Evolutionary conservation across 2,329 filamentous ascomycete species (phyloP).

Genomic region (Trichophyton simii): DNA sequence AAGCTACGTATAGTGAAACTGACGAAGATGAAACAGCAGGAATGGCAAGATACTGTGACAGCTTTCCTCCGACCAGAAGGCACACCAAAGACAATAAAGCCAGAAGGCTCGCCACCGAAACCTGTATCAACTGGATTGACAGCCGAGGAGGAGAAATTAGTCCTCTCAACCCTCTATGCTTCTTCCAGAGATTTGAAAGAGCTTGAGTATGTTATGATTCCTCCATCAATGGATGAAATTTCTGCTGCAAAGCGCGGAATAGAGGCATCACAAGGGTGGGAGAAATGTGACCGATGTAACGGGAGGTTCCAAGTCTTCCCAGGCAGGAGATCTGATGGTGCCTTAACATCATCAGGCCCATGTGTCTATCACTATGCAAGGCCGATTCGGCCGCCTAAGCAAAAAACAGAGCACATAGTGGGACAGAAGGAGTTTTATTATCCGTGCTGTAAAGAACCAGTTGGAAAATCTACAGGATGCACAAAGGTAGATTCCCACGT

Average conservation of each 20-base stretch:
- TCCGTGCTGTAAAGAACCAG: constrained; percentile 63
- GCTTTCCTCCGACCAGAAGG: constrained; percentile 22
- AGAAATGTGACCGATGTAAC: constrained; percentile 76
- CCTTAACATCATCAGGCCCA: constrained; percentile 59
- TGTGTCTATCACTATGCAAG: constrained; percentile 77
- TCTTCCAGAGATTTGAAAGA: constrained; percentile 21
- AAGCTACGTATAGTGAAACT: constrained; percentile 66
- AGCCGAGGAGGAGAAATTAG: constrained; percentile 49
- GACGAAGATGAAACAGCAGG: constrained; percentile 57
- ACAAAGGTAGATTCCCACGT: constrained; percentile 61
- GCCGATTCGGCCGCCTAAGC: constrained; percentile 45
- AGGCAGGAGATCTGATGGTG: constrained; percentile 63
- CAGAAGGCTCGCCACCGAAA: constrained; percentile 15
- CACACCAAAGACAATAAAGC: neutral
- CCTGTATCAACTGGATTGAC: constrained; percentile 56
- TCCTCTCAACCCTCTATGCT: constrained; percentile 33
- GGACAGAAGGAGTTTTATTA: constrained; percentile 51
- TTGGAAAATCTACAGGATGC: constrained; percentile 66
- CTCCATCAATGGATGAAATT: constrained; percentile 56
- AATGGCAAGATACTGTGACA: constrained; percentile 57
- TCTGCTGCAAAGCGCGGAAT: constrained; percentile 53
- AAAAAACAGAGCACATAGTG: constrained; percentile 42
- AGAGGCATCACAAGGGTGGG: constrained; percentile 59
- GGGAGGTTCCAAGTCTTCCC: constrained; percentile 87
- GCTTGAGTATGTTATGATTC: constrained; percentile 51